Percentiles rank a stretch among this genome's conserved stretches.
phyloP scores from a whole-genome alignment of 192 early-diverging fungal genomes.

The Coemansia javaensis region DNA sequence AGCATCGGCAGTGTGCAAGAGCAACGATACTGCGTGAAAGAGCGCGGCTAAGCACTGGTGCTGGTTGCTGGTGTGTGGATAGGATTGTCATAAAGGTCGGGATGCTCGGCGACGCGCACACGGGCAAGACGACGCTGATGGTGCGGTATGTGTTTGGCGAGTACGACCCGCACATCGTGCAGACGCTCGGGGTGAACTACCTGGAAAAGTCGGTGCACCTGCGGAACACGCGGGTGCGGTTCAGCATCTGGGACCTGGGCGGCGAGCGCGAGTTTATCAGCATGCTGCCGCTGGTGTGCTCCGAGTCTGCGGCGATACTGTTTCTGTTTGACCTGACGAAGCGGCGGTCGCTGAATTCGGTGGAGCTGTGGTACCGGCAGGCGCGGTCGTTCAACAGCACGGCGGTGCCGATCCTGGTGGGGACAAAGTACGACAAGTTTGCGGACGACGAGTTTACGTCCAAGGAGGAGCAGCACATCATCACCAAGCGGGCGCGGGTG shows the following conservation, averaged over 20 bases:
- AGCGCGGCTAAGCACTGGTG: not conserved
- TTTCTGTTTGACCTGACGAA: slow-evolving; percentile 96
- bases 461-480: slow-evolving; percentile 86
- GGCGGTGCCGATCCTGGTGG: slow-evolving; percentile 90
- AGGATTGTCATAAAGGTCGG: slow-evolving; percentile 87
- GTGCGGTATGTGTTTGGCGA: slow-evolving; percentile 95
- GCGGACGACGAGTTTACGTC: slow-evolving; percentile 57
- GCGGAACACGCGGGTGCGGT: slow-evolving; percentile 87
- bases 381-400: slow-evolving; percentile 93
- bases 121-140: slow-evolving; percentile 95
- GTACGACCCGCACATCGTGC: slow-evolving; percentile 93
- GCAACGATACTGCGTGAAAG: not conserved
- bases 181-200: slow-evolving; percentile 94
- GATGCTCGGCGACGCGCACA: slow-evolving; percentile 94
- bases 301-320: slow-evolving; percentile 89
- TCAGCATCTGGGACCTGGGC: slow-evolving; percentile 97
- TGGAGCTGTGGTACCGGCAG: slow-evolving; percentile 97
- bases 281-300: slow-evolving; percentile 96
- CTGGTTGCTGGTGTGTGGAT: slow-evolving; percentile 4
- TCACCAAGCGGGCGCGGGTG: slow-evolving; percentile 86
- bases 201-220: slow-evolving; percentile 95
- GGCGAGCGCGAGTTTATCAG: slow-evolving; percentile 95
- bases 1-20: too few species aligned
- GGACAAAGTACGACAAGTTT: slow-evolving; percentile 96
- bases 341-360: slow-evolving; percentile 84